Evolutionary conservation across 2,329 filamentous ascomycete species (phyloP), one percentile per base, ranked within the genome.

Genomic region (Meredithiella fracta): DNA sequence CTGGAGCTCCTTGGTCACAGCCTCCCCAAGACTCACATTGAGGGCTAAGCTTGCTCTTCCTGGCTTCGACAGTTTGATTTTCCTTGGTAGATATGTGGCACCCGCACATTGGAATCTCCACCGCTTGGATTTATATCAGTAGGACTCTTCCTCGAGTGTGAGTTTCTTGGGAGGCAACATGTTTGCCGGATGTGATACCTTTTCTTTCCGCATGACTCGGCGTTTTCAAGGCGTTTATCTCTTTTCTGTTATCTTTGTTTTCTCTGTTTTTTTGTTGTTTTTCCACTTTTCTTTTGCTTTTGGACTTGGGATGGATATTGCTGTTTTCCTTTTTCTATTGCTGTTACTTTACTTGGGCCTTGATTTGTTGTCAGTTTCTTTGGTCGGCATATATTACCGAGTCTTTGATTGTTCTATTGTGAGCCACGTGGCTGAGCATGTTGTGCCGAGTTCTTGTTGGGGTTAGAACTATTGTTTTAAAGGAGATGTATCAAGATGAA

Each of bases 1-100:
- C 75, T 96, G 42, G 91, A 96, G 68, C 76, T 95, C 2, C 72
- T 95, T 34, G 86, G 85, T 53, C 85, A 87, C 67, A 78, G 76
- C 63, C 81, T 76, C 64, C 81, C 84, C 31, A 91, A 91, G 69
- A 78, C 83, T 51, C 82, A 94, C 61, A 87, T 92, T 61, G 88
- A 94, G 68, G 86, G 85, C 42, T 92, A 73, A 52, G 31, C 11
- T 53, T 29, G 47, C 22, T 9, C 17, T 42, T 57, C 47, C n/a
- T 42, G 53, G 54, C 40, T 42, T 49, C 49, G 53, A 38, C 47
- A 23, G 56, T 56, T 59, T 57, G 29, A 52, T 60, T 56, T 59
- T 57, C 29, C 51, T 60, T n/a, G 51, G n/a, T 58, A 42, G 20
- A 47, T 26, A 7, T 47, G 44, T 37, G 47, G 1, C 15, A 5